Base-by-base conservation (phyloP, 352 stramenopile genomes). In the Phytophthora tubulina region DNA sequence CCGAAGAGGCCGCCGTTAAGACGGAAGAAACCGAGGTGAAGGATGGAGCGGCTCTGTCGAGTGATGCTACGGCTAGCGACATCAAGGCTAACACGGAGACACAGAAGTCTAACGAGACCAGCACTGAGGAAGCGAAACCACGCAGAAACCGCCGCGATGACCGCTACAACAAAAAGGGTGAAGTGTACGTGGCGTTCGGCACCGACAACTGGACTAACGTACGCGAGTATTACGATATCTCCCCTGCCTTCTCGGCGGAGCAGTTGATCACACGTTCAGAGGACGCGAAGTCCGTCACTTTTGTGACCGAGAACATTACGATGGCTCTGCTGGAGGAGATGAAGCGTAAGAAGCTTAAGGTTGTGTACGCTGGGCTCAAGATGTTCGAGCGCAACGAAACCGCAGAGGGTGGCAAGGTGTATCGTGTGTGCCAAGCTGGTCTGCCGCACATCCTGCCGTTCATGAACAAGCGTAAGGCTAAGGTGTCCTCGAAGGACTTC, bases 331-430 rank as follows among this genome's bases (percentile, higher is more conserved):
- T 96, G 10, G 85, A 92, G 56, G 74, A 93, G 72, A 95, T 96
- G 89, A 91, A 96, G 76, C 76, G 84, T 39, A 89, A 96, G 81
- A 89, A 94, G 58, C 65, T 96, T 45, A 90, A 96, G 71, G 84
- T 98, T 49, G 86, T 98, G 21, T 97, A 97, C 76, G 91, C 93
- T 21, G 95, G 95, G 5, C 80, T 98, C 35, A 97, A 97, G 75
- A 92, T 97, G 67, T 98, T 98, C 63, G 92, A 98, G 63, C 89
- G 91, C 63, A 97, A 93, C 65, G 91, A 94, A 49, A 82, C 89
- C 30, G 67, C 70, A 2, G 78, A 88, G 14, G 81, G 86, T 49
- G 84, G 79, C 11, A 91, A 89, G 50, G 84, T 88, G 14, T 98
- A 96, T 80, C 93, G 95, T 11, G 71, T 98, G 17, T 97, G 89